Evolutionary conservation across 495 filamentous ascomycete species (phyloP), one percentile per base, ranked within the genome.

Genomic region (Pseudoneurospora amorphoporcata): DNA sequence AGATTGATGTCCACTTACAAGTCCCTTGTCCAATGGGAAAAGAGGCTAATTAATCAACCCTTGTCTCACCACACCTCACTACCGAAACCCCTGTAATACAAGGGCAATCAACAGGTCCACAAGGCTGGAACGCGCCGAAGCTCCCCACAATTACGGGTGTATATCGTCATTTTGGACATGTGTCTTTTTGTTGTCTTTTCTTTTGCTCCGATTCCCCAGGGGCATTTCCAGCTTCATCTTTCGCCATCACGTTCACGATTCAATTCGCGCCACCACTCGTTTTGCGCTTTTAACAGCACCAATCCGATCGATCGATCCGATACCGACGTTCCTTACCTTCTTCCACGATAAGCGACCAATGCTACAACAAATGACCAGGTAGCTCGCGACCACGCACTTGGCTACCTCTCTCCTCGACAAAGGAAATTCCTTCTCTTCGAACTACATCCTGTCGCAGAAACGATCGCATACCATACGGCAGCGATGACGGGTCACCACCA

Each of bases 161-260:
- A 61, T 61, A 58, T 61, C 71, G 71, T 72, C 71, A 72, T 72
- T 72, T 69, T 72, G 65, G 70, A 81, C 68, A 75, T 75, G 69
- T 75, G 74, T 39, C 71, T 61, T 61, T 32, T 61, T 61, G 23
- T 0, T 32, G 53, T 61, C 14, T 47, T 19, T 61, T 14, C 8
- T 2, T 61, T 61, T 35, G 23, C 53, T 61, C 29, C 12, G 29
- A 61, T 61, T 61, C 29, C 47, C 12, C 29, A 8, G 23, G 23
- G 23, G 23, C 35, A 37, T 37, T 37, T 37, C 35, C 35, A 40
- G 8, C 8, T 17, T 61, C 23, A 32, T 32, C 53, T 61, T 40
- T 8, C 53, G 29, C 10, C n/a, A 23, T 53, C 19, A 53, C 53
- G 6, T 35, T 35, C 53, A 17, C 53, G 7, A 61, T 35, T 69